phyloP scores from a whole-genome alignment of 305 asterid species.

The Solanum hybrid region DNA sequence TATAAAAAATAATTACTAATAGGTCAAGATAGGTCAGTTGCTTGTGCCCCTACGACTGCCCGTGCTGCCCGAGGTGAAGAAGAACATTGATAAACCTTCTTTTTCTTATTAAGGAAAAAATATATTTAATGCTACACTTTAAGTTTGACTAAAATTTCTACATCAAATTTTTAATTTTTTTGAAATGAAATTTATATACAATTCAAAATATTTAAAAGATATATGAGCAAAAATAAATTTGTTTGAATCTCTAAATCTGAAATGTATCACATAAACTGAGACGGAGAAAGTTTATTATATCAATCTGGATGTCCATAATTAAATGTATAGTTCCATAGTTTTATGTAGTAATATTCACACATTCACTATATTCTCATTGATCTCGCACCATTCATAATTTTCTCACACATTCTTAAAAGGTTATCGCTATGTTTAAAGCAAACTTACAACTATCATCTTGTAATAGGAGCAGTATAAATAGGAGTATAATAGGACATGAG shows the following conservation, averaged over 20 bases:
- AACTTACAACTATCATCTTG: not conserved
- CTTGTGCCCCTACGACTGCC: not conserved
- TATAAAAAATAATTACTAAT: not conserved
- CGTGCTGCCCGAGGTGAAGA: not conserved
- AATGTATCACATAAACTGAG: not conserved
- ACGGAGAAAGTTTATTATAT: not conserved
- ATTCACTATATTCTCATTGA: not conserved
- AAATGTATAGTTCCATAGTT: not conserved
- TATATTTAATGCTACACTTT: not conserved
- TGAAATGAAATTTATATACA: too few relatives aligned
- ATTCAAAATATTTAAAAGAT: too few relatives aligned
- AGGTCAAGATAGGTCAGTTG: not conserved
- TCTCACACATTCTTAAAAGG: not conserved
- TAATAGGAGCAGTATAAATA: not conserved
- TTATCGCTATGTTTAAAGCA: not conserved
- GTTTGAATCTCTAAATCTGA: too few relatives aligned
- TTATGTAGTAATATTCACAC: not conserved
- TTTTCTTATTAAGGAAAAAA: not conserved
- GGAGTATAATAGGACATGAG: not conserved
- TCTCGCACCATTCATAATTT: not conserved
- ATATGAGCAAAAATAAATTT: too few relatives aligned
- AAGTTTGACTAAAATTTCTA: too few relatives aligned
- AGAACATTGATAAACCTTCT: not conserved
- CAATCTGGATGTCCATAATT: not conserved
- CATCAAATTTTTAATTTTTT: too few relatives aligned